Evolutionary conservation across 2,329 filamentous ascomycete species (phyloP), one percentile per base, ranked within the genome.

Genomic region (Ceratocystis lukuohia): DNA sequence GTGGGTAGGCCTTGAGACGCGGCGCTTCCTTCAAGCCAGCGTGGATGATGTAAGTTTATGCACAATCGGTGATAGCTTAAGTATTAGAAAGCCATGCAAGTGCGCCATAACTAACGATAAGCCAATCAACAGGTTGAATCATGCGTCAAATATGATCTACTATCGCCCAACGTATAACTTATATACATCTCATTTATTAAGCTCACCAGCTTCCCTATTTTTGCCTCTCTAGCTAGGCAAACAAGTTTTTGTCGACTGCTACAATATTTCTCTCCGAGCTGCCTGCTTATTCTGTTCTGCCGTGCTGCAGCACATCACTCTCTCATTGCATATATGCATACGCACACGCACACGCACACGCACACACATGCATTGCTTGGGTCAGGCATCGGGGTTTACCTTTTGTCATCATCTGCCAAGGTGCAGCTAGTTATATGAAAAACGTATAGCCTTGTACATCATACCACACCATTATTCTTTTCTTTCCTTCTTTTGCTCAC

Each of bases 1-100:
- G 4, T 97, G 93, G 93, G 84, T 89, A 68, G 92, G 93, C 1
- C 79, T 97, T 10, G 93, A 97, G 77, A 89, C 91, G 62, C 83
- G 93, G 69, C 87, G 88, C 71, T 94, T 96, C 76, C 82, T 96
- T 76, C 90, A 96, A 76, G 90, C 90, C 57, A 96, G 90, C 69
- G 84, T 95, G 65, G 91, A 96, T 74, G 91, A 91, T 75, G 89
- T 91, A 74, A 80, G 85, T 81, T 44, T 61, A 45, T 46, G n/a
- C 61, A 46, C 7, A 57, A 17, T 30, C 10, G 28, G 20, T n/a
- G 56, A 12, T 53, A 12, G 10, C 12, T 25, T 5, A 28, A 15
- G 1, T 53, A 12, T n/a, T 53, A 22, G 20, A 22, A 50, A 20
- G 48, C 48, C 15, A 10, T 22, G 3, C 37, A 41, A 41, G 22